These are phyloP conservation scores for Alopecurus myosuroides DNA, from an alignment of 176 grass and related monocot genomes.

Conservation along the genomic window DNA sequence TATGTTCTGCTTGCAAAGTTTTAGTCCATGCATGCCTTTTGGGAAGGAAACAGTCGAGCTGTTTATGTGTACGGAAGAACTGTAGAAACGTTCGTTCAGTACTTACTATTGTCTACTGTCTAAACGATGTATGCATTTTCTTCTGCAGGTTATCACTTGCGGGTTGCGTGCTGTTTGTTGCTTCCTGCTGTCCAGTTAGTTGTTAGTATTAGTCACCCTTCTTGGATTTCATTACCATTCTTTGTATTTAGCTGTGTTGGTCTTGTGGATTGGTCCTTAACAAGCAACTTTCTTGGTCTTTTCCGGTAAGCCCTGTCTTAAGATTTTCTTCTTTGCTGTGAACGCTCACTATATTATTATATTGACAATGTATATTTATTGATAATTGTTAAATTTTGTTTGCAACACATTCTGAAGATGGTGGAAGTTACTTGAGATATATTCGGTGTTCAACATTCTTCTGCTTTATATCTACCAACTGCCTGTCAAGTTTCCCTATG, in stretches of 20 bases:
- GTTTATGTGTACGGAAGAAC: background rate
- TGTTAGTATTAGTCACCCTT: conserved; percentile 92
- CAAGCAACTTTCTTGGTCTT: conserved; percentile 97
- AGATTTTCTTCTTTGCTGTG: conserved; percentile 1
- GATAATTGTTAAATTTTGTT: conserved; percentile 23
- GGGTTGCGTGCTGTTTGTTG: conserved; percentile 79
- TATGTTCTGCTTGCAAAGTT: conserved; percentile 3
- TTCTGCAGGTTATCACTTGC: conserved; percentile 80
- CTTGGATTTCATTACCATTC: conserved; percentile 93
- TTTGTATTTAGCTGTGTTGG: conserved; percentile 97
- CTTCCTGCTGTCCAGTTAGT: conserved; percentile 83
- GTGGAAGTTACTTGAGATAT: conserved; percentile 86
- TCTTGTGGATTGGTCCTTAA: conserved; percentile 97
- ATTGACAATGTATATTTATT: background rate
- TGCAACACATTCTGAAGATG: conserved; percentile 45
- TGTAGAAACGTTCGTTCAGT: conserved; percentile 6
- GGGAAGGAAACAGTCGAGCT: background rate
- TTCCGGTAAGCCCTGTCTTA: conserved; percentile 66
- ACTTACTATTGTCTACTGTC: conserved; percentile 9
- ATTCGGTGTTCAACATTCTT: conserved; percentile 88
- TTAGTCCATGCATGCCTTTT: background rate
- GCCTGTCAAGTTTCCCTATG: conserved; percentile 65
- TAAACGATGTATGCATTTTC: conserved; percentile 34
- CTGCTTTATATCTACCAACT: conserved; percentile 91
- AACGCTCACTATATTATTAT: conserved; percentile 14